Evolutionary conservation across 2,329 filamentous ascomycete genomes (phyloP), one percentile per base, ranked within the genome.

Genomic region (Clonostachys rosea): DNA sequence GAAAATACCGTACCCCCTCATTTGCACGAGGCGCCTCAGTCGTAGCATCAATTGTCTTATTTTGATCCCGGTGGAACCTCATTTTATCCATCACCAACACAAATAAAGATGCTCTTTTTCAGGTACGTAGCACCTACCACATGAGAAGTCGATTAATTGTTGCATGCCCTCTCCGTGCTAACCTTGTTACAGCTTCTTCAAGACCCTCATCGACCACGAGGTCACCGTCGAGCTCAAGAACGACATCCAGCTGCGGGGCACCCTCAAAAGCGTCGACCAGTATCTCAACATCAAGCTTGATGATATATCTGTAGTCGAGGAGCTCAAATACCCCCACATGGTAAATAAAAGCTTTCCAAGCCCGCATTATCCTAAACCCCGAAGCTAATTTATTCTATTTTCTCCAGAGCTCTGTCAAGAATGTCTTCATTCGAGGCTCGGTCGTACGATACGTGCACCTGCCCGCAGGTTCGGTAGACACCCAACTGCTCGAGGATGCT

Each of bases 221-320:
- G 91, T 99, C 62, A 97, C 91, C 42, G 91, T 99, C 65, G 94
- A 99, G 76, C 88, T 99, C 67, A 99, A 99, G 74, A 99, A 99
- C 69, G 94, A 99, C 72, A 95, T 99, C 59, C 91, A 91, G 65
- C 95, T 99, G 67, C 89, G 89, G 59, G 94, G 94, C 56, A 95
- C 86, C 35, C 79, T 99, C 56, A 99, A 97, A 77, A 95, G 89
- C 63, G 92, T 99, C 56, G 94, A 99, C 67, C 94, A 97, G 74
- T 99, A 95, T 71, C 83, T 99, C 63, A 99, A 99, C 73, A 96
- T 99, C 73, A 97, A 97, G 76, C 83, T 99, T 44, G 94, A 99
- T 63, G 90, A 96, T 62, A 95, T 97, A 51, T 80, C 85, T 53
- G 92, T 97, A 34, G 80, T 96, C 24, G 91, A 99, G 56, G 90